These are phyloP conservation scores for Amanita subjunquillea DNA, from an alignment of 768 basidiomycete genomes.

Conservation along the genomic window DNA sequence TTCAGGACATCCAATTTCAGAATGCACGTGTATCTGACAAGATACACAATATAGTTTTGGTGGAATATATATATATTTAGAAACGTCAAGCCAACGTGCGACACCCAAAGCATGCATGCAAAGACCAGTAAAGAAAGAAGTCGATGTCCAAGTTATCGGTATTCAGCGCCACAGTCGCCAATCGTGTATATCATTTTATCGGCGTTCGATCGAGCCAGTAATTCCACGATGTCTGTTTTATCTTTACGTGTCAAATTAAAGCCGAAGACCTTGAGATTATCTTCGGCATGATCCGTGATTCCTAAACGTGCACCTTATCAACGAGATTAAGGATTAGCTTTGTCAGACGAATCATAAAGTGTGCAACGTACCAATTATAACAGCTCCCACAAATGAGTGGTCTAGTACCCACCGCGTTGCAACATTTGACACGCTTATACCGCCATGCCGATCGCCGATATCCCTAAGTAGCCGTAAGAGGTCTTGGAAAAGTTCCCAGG, in stretches of 20 bases:
- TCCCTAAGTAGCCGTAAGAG: constrained; percentile 46
- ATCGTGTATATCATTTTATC: constrained; percentile 53
- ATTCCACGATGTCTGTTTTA: constrained; percentile 47
- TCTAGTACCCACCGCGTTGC: constrained; percentile 80
- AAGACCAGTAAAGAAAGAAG: background rate
- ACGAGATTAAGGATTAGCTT: background rate
- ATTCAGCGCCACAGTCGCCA: constrained; percentile 82
- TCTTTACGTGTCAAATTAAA: constrained; percentile 50
- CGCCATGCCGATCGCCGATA: constrained; percentile 60
- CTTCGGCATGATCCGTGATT: constrained; percentile 60
- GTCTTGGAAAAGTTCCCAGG: constrained; percentile 64
- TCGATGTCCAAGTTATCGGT: constrained; percentile 31
- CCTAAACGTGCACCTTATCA: constrained; percentile 59
- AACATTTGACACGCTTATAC: constrained; percentile 64
- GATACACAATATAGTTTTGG: too few relatives aligned
- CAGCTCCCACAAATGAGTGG: constrained; percentile 67
- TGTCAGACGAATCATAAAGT: background rate
- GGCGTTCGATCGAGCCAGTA: constrained; percentile 53
- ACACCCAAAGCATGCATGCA: too few relatives aligned
- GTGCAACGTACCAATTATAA: constrained; percentile 51
- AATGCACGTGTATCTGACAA: too few relatives aligned
- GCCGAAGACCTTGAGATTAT: constrained; percentile 54
- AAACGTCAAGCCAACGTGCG: too few relatives aligned
- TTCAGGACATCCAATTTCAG: too few relatives aligned
- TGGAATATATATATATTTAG: too few relatives aligned